Evolutionary conservation across 2,329 filamentous ascomycete genomes (phyloP).

Genomic region (Alternaria incomplexa): DNA sequence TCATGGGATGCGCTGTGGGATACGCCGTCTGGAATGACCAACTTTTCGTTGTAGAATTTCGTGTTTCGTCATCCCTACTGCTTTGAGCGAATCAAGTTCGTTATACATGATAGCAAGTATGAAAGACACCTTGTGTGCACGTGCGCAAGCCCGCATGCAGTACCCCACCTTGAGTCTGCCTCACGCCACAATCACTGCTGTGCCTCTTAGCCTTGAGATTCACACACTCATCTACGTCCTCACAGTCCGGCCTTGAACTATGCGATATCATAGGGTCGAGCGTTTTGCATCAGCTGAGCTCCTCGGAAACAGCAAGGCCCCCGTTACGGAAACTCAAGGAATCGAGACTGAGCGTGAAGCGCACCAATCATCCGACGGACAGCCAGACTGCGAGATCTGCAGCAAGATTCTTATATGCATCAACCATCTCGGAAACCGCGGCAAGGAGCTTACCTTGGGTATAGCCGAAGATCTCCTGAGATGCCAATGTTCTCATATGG

Average conservation of each 20-base stretch:
- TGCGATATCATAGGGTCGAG: no score
- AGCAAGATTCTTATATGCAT: neutral
- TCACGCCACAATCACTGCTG: neutral
- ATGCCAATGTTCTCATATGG: neutral
- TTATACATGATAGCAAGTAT: neutral
- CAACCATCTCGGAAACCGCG: no score
- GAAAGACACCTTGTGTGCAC: neutral
- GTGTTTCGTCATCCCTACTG: neutral
- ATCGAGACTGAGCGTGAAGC: no score
- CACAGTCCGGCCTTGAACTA: neutral
- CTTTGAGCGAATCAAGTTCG: neutral
- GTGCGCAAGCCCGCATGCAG: neutral
- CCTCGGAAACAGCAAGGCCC: no score
- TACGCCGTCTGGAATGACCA: conserved; percentile 43
- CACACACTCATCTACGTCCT: neutral
- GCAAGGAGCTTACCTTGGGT: neutral
- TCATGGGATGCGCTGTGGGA: conserved; percentile 48
- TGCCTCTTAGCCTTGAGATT: neutral
- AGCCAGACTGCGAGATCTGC: neutral
- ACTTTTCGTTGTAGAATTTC: conserved; percentile 33
- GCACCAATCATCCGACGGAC: neutral
- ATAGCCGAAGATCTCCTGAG: neutral
- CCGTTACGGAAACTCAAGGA: no score
- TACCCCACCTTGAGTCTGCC: neutral
- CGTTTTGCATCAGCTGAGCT: no score